Evolutionary conservation across 768 basidiomycete genomes (phyloP).

Genomic region (Boletales sp.): DNA sequence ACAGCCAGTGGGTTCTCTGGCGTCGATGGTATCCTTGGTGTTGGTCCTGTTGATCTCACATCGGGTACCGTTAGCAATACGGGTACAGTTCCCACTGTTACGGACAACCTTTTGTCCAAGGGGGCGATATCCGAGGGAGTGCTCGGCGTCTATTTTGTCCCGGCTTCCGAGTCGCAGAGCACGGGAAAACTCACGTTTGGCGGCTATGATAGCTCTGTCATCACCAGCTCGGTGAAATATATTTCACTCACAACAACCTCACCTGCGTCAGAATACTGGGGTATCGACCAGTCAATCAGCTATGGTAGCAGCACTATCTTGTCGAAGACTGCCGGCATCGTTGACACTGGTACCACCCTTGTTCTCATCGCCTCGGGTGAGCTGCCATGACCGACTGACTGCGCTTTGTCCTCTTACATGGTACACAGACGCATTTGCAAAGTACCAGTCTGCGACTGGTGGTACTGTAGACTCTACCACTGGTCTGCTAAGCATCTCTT

Average conservation of each 20-base stretch:
- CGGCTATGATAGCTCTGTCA: slow-evolving; percentile 14
- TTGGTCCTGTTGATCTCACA: slow-evolving; percentile 32
- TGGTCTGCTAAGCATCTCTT: no score
- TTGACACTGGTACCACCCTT: slow-evolving; percentile 1
- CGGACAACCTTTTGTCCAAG: slow-evolving; percentile 29
- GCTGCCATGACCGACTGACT: not conserved
- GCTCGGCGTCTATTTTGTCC: slow-evolving; percentile 30
- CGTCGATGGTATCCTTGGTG: slow-evolving; percentile 38
- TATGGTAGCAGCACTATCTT: slow-evolving; percentile 21
- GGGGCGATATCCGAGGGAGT: slow-evolving; percentile 24
- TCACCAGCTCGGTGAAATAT: slow-evolving; percentile 17
- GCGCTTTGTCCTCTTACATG: no score
- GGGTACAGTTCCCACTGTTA: slow-evolving; percentile 1
- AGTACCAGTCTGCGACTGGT: no score
- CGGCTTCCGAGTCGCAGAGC: slow-evolving; percentile 14
- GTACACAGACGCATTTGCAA: no score
- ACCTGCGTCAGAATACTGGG: slow-evolving; percentile 26
- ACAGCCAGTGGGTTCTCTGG: slow-evolving; percentile 23
- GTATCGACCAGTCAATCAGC: slow-evolving; percentile 25
- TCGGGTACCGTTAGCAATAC: slow-evolving; percentile 16
- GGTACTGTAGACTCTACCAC: no score
- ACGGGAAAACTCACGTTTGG: slow-evolving; percentile 25
- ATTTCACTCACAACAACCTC: slow-evolving; percentile 19
- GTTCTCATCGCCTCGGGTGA: not conserved
- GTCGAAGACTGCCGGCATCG: not conserved